Evolutionary conservation across 2,329 filamentous ascomycete genomes (phyloP), one percentile per base, ranked within the genome.

Genomic region (Scleromitrula shiraiana): DNA sequence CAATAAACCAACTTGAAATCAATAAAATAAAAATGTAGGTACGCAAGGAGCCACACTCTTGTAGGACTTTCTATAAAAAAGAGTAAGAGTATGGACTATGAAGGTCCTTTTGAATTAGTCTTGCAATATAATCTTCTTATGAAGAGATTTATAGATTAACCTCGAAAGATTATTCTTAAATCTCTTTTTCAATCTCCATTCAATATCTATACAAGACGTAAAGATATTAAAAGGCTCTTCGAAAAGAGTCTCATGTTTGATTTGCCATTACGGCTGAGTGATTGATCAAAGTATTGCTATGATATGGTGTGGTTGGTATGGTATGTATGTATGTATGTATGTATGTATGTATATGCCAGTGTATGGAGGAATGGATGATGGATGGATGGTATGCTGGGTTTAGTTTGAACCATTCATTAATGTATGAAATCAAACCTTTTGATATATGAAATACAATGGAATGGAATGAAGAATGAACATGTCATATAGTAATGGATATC

Each of bases 31-130:
- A 44, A 22, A 67, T 73, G 70, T 74, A 66, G 70, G 70, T 70
- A 66, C 67, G 62, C 69, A 68, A 69, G 72, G 72, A 75, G 72
- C 73, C 72, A 71, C 69, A 68, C 68, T 69, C 64, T 65, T 68
- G 62, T 68, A 59, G 60, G 41, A 59, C 60, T 14, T 65, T 64
- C 62, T n/a, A n/a, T n/a, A 53, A 63, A 62, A 37, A 69, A 68
- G 70, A 70, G 64, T 65, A 70, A 63, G 64, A 69, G 67, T 65
- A 68, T 72, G 72, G 73, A 75, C 72, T 75, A 75, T 75, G 72
- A 74, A 69, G 69, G 70, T 70, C 70, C 70, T 52, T 36, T 60
- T 44, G n/a, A 23, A 57, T 72, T 67, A 51, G 46, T 74, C 60
- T 75, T 63, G 71, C 72, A 74, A 68, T 65, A 57, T 56, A 35